These are phyloP conservation scores for Acacia melanoxylon DNA, from an alignment of 306 rosid species.

Conservation along the genomic window DNA sequence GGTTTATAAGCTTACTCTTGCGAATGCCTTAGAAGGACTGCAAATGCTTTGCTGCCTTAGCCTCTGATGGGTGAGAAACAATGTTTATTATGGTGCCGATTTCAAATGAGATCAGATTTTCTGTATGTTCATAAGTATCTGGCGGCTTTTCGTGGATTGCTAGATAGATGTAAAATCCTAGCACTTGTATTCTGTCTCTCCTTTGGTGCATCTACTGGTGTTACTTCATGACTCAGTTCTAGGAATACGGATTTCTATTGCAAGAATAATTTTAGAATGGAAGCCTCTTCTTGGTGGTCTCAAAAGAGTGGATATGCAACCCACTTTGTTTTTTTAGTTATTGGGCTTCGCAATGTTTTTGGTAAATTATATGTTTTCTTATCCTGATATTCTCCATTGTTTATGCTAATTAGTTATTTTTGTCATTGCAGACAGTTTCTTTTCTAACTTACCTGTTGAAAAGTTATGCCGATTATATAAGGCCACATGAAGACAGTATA, in stretches of 20 bases:
- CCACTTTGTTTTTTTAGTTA: conserved; percentile 13
- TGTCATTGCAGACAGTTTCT: conserved; percentile 84
- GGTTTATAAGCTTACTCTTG: neutral
- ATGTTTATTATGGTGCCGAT: conserved; percentile 4
- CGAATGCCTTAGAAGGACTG: neutral
- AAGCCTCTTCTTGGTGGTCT: conserved; percentile 5
- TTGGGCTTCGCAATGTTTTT: conserved; percentile 14
- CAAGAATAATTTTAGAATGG: conserved; percentile 18
- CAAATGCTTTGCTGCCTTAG: neutral
- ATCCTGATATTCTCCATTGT: conserved; percentile 5
- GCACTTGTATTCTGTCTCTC: conserved; percentile 10
- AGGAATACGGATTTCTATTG: conserved; percentile 4
- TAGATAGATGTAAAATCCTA: neutral
- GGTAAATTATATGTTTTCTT: conserved; percentile 22
- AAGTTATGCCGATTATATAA: conserved; percentile 92
- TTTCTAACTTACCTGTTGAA: conserved; percentile 93
- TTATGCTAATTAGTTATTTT: conserved; percentile 29
- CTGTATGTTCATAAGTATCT: neutral
- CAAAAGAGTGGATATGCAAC: conserved; percentile 5
- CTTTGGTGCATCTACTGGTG: neutral
- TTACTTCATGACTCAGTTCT: conserved; percentile 12
- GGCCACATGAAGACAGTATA: conserved; percentile 98
- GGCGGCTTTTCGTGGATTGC: conserved; percentile 4
- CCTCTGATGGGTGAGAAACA: neutral
- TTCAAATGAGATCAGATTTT: conserved; percentile 18